A percentile compares a stretch with the other conserved stretches of the same genome.
Evolutionary conservation across 78 protist species (phyloP).

Genomic region (Dictyostelium intermedium): DNA sequence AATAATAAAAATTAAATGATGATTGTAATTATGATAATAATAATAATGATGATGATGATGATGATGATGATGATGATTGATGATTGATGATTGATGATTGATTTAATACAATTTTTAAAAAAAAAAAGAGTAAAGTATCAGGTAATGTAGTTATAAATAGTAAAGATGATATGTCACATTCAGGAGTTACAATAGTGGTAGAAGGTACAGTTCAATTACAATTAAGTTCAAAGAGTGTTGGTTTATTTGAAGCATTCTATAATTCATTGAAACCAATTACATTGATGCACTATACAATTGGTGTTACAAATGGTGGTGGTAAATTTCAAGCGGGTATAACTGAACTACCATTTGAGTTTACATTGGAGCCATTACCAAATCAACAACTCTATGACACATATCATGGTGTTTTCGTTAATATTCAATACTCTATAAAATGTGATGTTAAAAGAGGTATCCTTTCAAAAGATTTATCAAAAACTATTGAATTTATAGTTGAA

Average conservation of each 20-base stretch:
- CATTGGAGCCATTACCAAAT: slow-evolving; percentile 71
- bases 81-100: neutral
- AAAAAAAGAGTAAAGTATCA: slow-evolving; percentile 65
- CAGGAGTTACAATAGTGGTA: slow-evolving; percentile 54
- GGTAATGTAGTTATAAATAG: slow-evolving; percentile 70
- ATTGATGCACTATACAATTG: slow-evolving; percentile 24
- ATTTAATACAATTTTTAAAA: no score
- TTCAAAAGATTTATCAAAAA: slow-evolving; percentile 76
- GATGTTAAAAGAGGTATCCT: slow-evolving; percentile 86
- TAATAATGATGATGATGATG: neutral
- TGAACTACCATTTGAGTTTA: slow-evolving; percentile 93
- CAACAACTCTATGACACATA: slow-evolving; percentile 90
- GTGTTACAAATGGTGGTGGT: slow-evolving; percentile 83
- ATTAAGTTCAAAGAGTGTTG: slow-evolving; percentile 84
- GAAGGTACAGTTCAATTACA: slow-evolving; percentile 83
- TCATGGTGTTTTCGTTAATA: slow-evolving; percentile 94
- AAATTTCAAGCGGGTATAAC: slow-evolving; percentile 85
- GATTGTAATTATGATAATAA: no score
- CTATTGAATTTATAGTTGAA: slow-evolving; percentile 84
- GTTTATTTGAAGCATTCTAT: slow-evolving; percentile 90
- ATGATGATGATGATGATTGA: neutral
- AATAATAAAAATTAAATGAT: neutral
- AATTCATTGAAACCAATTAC: slow-evolving; percentile 88
- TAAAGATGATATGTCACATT: slow-evolving; percentile 67
- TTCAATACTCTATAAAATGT: slow-evolving; percentile 74